Percentiles rank a stretch among this genome's conserved stretches.
These are phyloP conservation scores for Aspergillus heteromorphus DNA, from an alignment of 495 filamentous ascomycete species.

Conservation along the genomic window DNA sequence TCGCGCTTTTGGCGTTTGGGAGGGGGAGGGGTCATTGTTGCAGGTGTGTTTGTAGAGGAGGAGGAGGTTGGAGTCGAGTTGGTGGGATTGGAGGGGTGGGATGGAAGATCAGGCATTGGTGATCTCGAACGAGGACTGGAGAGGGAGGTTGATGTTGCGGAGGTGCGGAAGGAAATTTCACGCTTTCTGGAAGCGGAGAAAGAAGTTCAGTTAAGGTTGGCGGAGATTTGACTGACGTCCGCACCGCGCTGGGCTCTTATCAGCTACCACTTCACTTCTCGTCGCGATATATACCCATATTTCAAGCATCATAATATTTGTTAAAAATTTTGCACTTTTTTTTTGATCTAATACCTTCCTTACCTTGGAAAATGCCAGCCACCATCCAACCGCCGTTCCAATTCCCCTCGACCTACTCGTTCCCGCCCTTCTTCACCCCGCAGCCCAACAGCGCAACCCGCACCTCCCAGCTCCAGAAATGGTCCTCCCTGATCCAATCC, in stretches of 20 bases:
- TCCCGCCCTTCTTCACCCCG: conserved; percentile 54
- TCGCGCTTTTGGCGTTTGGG: conserved; percentile 70
- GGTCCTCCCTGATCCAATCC: conserved; percentile 75
- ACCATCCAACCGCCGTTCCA: conserved; percentile 25
- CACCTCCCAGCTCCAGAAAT: conserved; percentile 72
- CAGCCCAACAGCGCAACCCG: conserved; percentile 75
- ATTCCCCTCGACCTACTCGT: conserved; percentile 44
- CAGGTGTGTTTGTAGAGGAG: not conserved
- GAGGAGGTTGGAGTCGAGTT: not conserved
- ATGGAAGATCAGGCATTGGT: not conserved
- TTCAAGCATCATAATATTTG: too few relatives aligned
- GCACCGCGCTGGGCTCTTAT: not conserved
- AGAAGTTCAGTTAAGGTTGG: not conserved
- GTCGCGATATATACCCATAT: too few relatives aligned
- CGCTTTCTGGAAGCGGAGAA: not conserved
- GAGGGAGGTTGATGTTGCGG: not conserved
- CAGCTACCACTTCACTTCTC: too few relatives aligned
- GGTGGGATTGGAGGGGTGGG: not conserved
- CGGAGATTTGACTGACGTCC: not conserved
- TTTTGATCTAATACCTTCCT: not conserved
- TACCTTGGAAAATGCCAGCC: conserved; percentile 12
- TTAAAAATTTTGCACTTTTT: not conserved
- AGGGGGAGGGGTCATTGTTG: conserved; percentile 46
- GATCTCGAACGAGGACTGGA: not conserved
- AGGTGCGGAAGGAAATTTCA: conserved; percentile 4